A percentile compares a stretch with the other conserved stretches of the same genome.
phyloP scores from a whole-genome alignment of 2,329 filamentous ascomycete species.

The Xylariales sp. region DNA sequence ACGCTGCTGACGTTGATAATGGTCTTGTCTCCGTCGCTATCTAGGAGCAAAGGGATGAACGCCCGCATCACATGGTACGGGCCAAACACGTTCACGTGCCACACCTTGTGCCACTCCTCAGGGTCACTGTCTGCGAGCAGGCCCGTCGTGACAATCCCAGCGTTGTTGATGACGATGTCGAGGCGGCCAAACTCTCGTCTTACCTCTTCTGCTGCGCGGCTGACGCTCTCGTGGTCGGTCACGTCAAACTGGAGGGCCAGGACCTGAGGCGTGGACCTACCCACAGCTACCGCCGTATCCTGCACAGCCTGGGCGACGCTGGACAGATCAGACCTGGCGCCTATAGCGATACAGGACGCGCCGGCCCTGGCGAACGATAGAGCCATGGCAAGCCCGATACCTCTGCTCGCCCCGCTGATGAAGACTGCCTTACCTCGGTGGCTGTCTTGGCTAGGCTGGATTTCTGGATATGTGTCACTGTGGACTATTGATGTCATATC shows the following conservation, averaged over 20 bases:
- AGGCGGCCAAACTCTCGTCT: constrained; percentile 2
- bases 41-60: constrained; percentile 37
- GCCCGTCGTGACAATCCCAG: too few species aligned
- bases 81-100: constrained; percentile 45
- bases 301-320: constrained; percentile 18
- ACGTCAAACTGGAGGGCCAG: constrained; percentile 29
- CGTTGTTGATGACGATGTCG: too few species aligned
- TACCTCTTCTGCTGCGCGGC: constrained; percentile 9
- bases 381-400: constrained; percentile 27
- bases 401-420: constrained; percentile 29
- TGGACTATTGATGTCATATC: constrained; percentile 23
- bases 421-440: constrained; percentile 26
- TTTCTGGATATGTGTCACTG: constrained; percentile 27
- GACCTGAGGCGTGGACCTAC: constrained; percentile 22
- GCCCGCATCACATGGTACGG: constrained; percentile 37
- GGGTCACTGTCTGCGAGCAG: constrained; percentile 22
- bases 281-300: constrained; percentile 16
- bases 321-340: constrained; percentile 20
- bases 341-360: constrained; percentile 29
- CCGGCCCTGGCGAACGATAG: constrained; percentile 29
- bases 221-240: constrained; percentile 23
- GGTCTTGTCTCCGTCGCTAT: constrained; percentile 24
- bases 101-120: constrained; percentile 32
- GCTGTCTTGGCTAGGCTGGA: constrained; percentile 21
- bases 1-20: constrained; percentile 39